Conservation (phyloP, 1,284 basidiomycete species). For the Ceratobasidium sp. region DNA sequence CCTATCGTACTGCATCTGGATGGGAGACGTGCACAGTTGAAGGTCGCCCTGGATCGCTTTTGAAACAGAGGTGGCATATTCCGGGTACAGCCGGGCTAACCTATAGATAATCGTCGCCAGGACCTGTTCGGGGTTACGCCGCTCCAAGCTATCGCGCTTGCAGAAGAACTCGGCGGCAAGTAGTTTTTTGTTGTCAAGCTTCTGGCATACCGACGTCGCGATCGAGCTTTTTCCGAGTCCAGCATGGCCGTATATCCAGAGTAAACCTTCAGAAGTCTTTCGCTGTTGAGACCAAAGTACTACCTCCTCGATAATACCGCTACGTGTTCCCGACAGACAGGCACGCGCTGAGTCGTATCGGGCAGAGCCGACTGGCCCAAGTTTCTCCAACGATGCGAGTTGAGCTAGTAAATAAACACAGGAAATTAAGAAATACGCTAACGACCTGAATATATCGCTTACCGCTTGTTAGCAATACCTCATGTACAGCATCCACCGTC, state of each 20-base stretch:
- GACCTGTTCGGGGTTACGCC: not conserved
- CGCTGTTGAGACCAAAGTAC: too few relatives aligned
- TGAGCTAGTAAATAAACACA: too few relatives aligned
- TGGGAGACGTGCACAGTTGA: not conserved
- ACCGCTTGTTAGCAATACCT: too few relatives aligned
- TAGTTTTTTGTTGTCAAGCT: not conserved
- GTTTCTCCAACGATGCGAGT: too few relatives aligned
- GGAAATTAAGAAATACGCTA: too few relatives aligned
- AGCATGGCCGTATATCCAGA: not conserved
- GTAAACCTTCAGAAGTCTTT: too few relatives aligned
- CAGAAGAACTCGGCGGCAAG: conserved; percentile 5
- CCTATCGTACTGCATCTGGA: conserved; percentile 3
- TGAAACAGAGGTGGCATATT: not conserved
- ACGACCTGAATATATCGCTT: too few relatives aligned
- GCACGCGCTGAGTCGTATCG: too few relatives aligned
- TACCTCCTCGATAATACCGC: too few relatives aligned
- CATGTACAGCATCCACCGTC: too few relatives aligned
- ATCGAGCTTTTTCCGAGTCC: conserved; percentile 11
- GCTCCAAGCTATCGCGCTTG: conserved; percentile 6
- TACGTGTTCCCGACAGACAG: too few relatives aligned
- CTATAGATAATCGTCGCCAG: conserved; percentile 1
- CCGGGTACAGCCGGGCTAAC: not conserved
- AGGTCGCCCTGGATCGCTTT: not conserved
- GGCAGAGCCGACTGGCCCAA: too few relatives aligned
- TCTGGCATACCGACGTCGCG: not conserved